Conservation (phyloP, 495 filamentous ascomycete species). For the Cudoniella acicularis region DNA sequence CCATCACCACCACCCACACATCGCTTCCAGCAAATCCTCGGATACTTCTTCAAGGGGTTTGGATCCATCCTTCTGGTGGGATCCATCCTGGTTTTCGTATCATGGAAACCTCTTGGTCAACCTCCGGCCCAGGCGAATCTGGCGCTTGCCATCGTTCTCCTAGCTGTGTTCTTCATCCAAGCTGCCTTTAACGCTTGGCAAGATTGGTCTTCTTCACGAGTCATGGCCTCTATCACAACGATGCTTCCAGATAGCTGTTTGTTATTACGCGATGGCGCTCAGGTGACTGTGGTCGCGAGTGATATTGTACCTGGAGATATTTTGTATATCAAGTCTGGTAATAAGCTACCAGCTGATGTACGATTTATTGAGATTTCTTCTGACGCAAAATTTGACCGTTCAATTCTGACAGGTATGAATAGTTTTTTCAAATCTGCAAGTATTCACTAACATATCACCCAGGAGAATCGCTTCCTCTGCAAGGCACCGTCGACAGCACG, state of each 20-base stretch:
- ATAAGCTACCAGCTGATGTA: slow-evolving; percentile 66
- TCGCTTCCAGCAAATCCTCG: slow-evolving; percentile 51
- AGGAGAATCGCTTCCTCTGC: slow-evolving; percentile 60
- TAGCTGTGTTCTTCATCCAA: slow-evolving; percentile 63
- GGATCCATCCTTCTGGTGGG: slow-evolving; percentile 61
- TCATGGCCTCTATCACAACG: slow-evolving; percentile 60
- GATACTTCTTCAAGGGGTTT: slow-evolving; percentile 71
- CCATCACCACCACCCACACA: slow-evolving; percentile 56
- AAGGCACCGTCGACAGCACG: slow-evolving; percentile 55
- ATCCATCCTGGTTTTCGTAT: slow-evolving; percentile 60
- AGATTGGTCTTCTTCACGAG: slow-evolving; percentile 58
- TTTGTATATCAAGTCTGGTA: slow-evolving; percentile 57
- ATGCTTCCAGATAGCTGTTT: slow-evolving; percentile 67
- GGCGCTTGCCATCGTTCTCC: slow-evolving; percentile 60
- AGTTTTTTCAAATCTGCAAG: background rate
- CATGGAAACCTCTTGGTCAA: slow-evolving; percentile 66
- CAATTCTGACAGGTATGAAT: slow-evolving; percentile 60
- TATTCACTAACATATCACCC: background rate
- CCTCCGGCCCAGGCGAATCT: slow-evolving; percentile 63
- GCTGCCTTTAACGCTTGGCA: slow-evolving; percentile 66
- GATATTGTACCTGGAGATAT: slow-evolving; percentile 69
- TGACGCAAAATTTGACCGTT: slow-evolving; percentile 68
- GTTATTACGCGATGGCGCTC: slow-evolving; percentile 54
- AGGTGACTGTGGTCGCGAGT: slow-evolving; percentile 42
- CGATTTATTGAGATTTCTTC: slow-evolving; percentile 59